Percentiles rank a stretch among this genome's conserved stretches.
Conservation (phyloP, 202 grass and related monocot species). For the Carex sylvatica region DNA sequence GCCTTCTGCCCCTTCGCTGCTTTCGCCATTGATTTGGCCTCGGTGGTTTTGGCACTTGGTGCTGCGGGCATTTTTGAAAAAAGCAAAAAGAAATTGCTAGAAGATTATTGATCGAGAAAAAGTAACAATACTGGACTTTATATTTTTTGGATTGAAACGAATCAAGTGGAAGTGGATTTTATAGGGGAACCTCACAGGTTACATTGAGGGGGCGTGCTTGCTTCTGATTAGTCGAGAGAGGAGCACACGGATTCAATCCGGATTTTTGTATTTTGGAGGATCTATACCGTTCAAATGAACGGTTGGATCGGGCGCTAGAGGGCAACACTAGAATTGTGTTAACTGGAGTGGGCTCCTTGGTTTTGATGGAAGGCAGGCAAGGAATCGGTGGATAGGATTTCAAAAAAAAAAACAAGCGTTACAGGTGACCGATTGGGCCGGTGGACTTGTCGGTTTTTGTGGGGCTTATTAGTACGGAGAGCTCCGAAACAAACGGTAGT, state of each 20-base stretch:
- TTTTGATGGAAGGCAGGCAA: not conserved
- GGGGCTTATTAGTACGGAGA: not conserved
- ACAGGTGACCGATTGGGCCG: not conserved
- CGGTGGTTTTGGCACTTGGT: conserved; percentile 33
- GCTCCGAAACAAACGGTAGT: not conserved
- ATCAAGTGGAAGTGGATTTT: not conserved
- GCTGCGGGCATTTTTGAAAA: conserved; percentile 37
- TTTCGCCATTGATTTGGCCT: conserved; percentile 36
- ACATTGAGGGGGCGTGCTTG: not conserved
- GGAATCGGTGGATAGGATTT: conserved; percentile 14
- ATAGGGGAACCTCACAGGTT: conserved; percentile 29
- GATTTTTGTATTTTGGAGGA: not conserved
- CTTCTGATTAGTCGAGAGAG: conserved; percentile 30
- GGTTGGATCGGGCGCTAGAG: not conserved
- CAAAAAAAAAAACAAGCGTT: conserved; percentile 39
- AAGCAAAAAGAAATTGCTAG: not conserved
- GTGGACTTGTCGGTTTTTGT: conserved; percentile 22
- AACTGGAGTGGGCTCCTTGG: conserved; percentile 23
- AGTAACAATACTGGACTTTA: not conserved
- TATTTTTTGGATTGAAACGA: not conserved
- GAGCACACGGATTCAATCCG: conserved; percentile 46
- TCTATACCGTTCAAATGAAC: conserved; percentile 34
- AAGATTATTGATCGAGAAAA: not conserved
- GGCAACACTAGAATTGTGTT: conserved; percentile 15
- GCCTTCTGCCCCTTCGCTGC: conserved; percentile 39